Base-by-base conservation (phyloP, 352 stramenopile species). In the Phytopythium helicoides region DNA sequence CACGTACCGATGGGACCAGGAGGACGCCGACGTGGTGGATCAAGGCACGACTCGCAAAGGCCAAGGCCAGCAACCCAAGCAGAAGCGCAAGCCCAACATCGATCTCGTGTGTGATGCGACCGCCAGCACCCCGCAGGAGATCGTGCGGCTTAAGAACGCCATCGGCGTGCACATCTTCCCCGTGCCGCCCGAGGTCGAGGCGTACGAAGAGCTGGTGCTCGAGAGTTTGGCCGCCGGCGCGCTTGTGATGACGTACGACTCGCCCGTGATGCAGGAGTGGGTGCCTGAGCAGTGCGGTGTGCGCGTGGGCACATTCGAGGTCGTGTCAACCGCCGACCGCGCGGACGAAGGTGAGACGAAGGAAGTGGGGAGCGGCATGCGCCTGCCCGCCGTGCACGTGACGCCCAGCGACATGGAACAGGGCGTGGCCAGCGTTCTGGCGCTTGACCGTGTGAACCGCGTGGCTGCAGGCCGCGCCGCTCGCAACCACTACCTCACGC, bases 191-290 rank as follows among this genome's bases (percentile, higher is more conserved):
- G 72, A 85, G 52, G 42, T 76, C 12, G 76, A 86, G 41, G 64
- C 71, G 41, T 72, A 78, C 36, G 73, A 90, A 45, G 68, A 81
- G n/a, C 60, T 65, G 1, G 61, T 73, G 33, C 61, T 90, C 2
- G 76, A 90, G 47, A 86, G 68, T 40, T 50, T 66, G 8, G 63
- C 80, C 8, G 76, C 79, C 4, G 76, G 80, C 6, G 76, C 80
- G 14, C 53, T 88, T 23, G 73, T 78, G 10, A 54, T 90, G 25
- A 87, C 77, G 35, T 88, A 78, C 66, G 73, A 87, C 56, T 75
- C 80, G 15, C 76, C 77, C 23, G 72, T 88, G 37, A 90, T 88
- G 80, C 76, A 83, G 47, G 80, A 90, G 44, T 90, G 73, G 71
- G 67, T 88, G 23, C 73, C 76, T 1, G 71, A 87, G 54, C 61